Evolutionary conservation across 495 filamentous ascomycete genomes (phyloP).

Genomic region (Hypoxylon fragiforme): DNA sequence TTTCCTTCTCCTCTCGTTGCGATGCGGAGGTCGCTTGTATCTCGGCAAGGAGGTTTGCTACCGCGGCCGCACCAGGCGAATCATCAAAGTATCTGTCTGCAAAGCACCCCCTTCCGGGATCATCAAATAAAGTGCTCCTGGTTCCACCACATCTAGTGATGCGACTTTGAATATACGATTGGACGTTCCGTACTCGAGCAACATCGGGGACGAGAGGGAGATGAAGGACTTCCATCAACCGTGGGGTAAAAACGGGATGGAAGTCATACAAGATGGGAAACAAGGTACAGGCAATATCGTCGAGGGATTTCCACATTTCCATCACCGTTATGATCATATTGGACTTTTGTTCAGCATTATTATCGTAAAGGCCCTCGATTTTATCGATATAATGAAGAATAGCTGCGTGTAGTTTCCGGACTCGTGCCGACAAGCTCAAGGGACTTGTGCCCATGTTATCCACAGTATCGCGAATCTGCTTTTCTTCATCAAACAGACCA

Average conservation of each 20-base stretch:
- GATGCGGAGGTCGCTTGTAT: slow-evolving; percentile 40
- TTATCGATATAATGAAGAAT: slow-evolving; percentile 46
- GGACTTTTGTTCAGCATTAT: slow-evolving; percentile 49
- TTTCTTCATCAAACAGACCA: slow-evolving; percentile 15
- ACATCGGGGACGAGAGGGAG: slow-evolving; percentile 45
- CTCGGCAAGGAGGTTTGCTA: slow-evolving; percentile 32
- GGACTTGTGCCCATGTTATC: neutral
- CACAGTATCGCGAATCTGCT: neutral
- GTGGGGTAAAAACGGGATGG: slow-evolving; percentile 45
- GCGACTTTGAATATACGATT: slow-evolving; percentile 48
- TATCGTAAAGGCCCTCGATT: slow-evolving; percentile 47
- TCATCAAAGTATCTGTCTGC: slow-evolving; percentile 51
- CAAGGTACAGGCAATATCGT: slow-evolving; percentile 34
- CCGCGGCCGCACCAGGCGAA: slow-evolving; percentile 17
- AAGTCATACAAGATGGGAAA: slow-evolving; percentile 45
- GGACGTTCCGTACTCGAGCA: slow-evolving; percentile 48
- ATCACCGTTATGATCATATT: slow-evolving; percentile 46
- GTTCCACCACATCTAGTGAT: slow-evolving; percentile 5
- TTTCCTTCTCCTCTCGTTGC: slow-evolving; percentile 39
- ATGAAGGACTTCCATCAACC: slow-evolving; percentile 53
- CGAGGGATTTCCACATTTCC: slow-evolving; percentile 48
- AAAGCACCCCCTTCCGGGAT: slow-evolving; percentile 48
- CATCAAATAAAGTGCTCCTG: slow-evolving; percentile 50
- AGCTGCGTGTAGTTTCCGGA: slow-evolving; percentile 37
- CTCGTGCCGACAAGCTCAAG: slow-evolving; percentile 12